These are phyloP conservation scores for Sporisorium graminicola DNA, from an alignment of 1,284 basidiomycete genomes.

Conservation along the genomic window DNA sequence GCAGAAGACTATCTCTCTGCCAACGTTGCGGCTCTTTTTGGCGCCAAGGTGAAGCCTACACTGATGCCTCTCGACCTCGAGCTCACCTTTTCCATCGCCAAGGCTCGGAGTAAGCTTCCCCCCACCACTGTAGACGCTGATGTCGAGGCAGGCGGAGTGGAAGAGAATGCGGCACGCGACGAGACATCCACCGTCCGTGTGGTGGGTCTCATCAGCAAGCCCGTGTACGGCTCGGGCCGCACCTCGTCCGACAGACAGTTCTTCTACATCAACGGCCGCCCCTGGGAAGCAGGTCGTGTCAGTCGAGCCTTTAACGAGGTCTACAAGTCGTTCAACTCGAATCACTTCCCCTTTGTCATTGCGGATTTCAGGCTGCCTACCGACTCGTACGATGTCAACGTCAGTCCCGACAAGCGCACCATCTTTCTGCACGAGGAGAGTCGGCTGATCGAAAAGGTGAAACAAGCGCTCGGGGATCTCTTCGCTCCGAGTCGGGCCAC, in stretches of 20 bases:
- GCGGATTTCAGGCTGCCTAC: slow-evolving; percentile 85
- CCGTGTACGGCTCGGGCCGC: slow-evolving; percentile 77
- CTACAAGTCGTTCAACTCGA: slow-evolving; percentile 61
- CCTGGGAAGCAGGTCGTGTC: slow-evolving; percentile 76
- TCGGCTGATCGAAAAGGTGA: slow-evolving; percentile 76
- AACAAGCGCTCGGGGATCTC: slow-evolving; percentile 76
- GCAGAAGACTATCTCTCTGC: slow-evolving; percentile 73
- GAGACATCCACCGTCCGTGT: slow-evolving; percentile 73
- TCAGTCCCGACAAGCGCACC: slow-evolving; percentile 95
- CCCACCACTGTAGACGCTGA: neutral
- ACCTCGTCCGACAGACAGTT: slow-evolving; percentile 83
- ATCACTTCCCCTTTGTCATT: slow-evolving; percentile 78
- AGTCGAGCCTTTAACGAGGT: slow-evolving; percentile 65
- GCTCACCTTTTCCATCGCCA: slow-evolving; percentile 32
- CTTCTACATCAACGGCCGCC: slow-evolving; percentile 92
- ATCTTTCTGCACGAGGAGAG: slow-evolving; percentile 91
- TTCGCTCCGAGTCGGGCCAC: slow-evolving; percentile 80
- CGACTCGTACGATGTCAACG: slow-evolving; percentile 91
- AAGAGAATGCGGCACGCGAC: slow-evolving; percentile 8
- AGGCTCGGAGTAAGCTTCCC: slow-evolving; percentile 1
- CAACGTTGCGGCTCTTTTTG: slow-evolving; percentile 85
- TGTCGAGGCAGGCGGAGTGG: slow-evolving; percentile 6
- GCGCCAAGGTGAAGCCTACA: slow-evolving; percentile 81
- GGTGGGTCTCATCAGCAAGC: slow-evolving; percentile 83
- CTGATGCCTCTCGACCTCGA: slow-evolving; percentile 79